These are phyloP conservation scores for Dichotomocladium elegans DNA, from an alignment of 371 early-diverging fungal species.

Conservation along the genomic window DNA sequence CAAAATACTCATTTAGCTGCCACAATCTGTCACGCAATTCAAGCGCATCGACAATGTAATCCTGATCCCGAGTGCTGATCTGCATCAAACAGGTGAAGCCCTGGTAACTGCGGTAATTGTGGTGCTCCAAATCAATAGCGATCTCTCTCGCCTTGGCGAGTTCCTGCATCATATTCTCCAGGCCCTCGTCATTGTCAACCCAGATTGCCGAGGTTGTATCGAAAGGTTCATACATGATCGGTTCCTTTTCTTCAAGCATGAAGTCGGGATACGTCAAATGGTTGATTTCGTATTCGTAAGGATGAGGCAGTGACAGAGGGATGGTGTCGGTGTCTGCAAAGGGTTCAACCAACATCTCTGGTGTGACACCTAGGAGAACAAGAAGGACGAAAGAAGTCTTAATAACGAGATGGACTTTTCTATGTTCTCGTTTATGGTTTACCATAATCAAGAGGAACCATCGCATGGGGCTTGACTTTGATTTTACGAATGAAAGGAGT, in stretches of 20 bases:
- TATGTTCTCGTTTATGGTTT: no score
- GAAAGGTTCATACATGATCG: slow-evolving; percentile 55
- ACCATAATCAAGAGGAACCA: slow-evolving; percentile 70
- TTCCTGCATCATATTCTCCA: slow-evolving; percentile 58
- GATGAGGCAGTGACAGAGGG: slow-evolving; percentile 65
- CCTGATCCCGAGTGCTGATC: slow-evolving; percentile 83
- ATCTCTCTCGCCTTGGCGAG: slow-evolving; percentile 67
- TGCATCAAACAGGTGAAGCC: slow-evolving; percentile 96
- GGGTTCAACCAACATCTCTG: slow-evolving; percentile 5
- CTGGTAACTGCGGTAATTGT: slow-evolving; percentile 89
- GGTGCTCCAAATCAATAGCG: slow-evolving; percentile 95
- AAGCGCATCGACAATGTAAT: slow-evolving; percentile 90
- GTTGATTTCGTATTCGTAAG: slow-evolving; percentile 89
- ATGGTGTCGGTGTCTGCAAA: not conserved
- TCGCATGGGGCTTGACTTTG: slow-evolving; percentile 76
- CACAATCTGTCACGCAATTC: slow-evolving; percentile 76
- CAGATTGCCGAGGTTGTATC: slow-evolving; percentile 61
- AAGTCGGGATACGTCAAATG: slow-evolving; percentile 71
- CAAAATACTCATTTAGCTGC: slow-evolving; percentile 77
- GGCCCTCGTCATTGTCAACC: slow-evolving; percentile 69
- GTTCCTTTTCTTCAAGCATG: slow-evolving; percentile 60
- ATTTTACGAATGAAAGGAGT: slow-evolving; percentile 81
- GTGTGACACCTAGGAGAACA: no score
- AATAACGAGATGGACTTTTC: not conserved
- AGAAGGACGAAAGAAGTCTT: not conserved